Percentiles rank a stretch among this genome's conserved stretches.
These are phyloP conservation scores for Acacia crassicarpa DNA, from an alignment of 306 rosid genomes.

Conservation along the genomic window DNA sequence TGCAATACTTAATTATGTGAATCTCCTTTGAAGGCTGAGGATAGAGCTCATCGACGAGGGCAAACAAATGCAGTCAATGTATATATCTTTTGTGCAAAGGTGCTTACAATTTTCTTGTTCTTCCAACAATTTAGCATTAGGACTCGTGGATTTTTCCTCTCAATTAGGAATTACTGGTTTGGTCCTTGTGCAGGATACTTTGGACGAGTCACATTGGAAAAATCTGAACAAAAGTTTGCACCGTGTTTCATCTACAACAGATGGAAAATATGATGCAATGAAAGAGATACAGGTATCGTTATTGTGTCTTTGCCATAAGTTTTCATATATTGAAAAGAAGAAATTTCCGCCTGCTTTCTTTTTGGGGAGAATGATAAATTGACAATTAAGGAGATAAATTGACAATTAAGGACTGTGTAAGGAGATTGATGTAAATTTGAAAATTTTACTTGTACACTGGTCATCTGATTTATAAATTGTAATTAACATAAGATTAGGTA, in stretches of 20 bases:
- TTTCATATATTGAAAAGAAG: background rate
- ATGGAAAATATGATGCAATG: slow-evolving; percentile 82
- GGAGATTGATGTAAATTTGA: background rate
- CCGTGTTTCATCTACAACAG: slow-evolving; percentile 74
- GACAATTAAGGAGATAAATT: background rate
- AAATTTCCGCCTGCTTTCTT: slow-evolving; percentile 10
- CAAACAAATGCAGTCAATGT: slow-evolving; percentile 90
- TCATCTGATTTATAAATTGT: background rate
- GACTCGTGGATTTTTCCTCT: slow-evolving; percentile 22
- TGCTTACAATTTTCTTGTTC: slow-evolving; percentile 35
- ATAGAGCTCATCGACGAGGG: slow-evolving; percentile 97
- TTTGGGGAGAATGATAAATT: background rate
- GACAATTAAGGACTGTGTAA: background rate
- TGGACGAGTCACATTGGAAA: slow-evolving; percentile 80
- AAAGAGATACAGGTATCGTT: slow-evolving; percentile 63
- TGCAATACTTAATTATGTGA: slow-evolving; percentile 23
- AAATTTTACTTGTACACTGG: background rate
- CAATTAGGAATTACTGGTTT: slow-evolving; percentile 29
- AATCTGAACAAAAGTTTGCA: slow-evolving; percentile 74
- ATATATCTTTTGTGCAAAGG: slow-evolving; percentile 89
- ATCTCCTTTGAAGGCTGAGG: slow-evolving; percentile 79
- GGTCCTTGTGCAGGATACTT: slow-evolving; percentile 62
- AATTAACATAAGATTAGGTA: background rate
- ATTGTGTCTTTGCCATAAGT: background rate
- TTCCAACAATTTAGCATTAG: slow-evolving; percentile 17